Evolutionary conservation across 352 stramenopile species (phyloP).

Genomic region (Phytophthora chlamydospora): DNA sequence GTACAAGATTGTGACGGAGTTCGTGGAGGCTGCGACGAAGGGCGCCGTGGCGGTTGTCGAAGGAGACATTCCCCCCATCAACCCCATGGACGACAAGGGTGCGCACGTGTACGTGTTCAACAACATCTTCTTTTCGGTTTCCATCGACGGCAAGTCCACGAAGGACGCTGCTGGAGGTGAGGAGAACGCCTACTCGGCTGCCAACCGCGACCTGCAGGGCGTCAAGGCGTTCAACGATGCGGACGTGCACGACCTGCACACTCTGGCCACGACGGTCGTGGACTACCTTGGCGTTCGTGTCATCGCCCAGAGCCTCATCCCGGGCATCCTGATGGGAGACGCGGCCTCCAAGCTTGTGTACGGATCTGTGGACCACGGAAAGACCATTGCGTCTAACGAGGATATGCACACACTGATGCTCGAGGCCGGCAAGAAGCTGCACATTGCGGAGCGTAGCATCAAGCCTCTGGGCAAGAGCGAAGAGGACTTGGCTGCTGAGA

Average conservation of each 20-base stretch:
- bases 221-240: constrained; percentile 92
- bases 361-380: constrained; percentile 93
- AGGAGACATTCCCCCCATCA: constrained; percentile 95
- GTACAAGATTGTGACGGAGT: constrained; percentile 96
- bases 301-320: constrained; percentile 96
- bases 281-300: constrained; percentile 95
- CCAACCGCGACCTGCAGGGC: constrained; percentile 91
- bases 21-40: constrained; percentile 91
- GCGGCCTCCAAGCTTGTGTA: constrained; percentile 95
- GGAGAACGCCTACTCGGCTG: constrained; percentile 83
- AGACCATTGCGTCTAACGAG: constrained; percentile 89
- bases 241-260: constrained; percentile 92
- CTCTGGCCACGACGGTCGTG: constrained; percentile 93
- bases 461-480: constrained; percentile 72
- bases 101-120: constrained; percentile 98
- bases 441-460: constrained; percentile 89
- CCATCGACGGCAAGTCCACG: constrained; percentile 73
- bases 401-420: constrained; percentile 93
- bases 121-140: constrained; percentile 97
- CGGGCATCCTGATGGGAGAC: constrained; percentile 95
- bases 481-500: constrained; percentile 42
- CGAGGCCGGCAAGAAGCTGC: constrained; percentile 80
- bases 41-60: constrained; percentile 94
- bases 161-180: constrained; percentile 75
- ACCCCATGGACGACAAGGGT: constrained; percentile 93